Percentiles rank a stretch among this genome's conserved stretches.
phyloP scores from a whole-genome alignment of 108 stramenopile genomes.

The Aurantiochytrium sp. region DNA sequence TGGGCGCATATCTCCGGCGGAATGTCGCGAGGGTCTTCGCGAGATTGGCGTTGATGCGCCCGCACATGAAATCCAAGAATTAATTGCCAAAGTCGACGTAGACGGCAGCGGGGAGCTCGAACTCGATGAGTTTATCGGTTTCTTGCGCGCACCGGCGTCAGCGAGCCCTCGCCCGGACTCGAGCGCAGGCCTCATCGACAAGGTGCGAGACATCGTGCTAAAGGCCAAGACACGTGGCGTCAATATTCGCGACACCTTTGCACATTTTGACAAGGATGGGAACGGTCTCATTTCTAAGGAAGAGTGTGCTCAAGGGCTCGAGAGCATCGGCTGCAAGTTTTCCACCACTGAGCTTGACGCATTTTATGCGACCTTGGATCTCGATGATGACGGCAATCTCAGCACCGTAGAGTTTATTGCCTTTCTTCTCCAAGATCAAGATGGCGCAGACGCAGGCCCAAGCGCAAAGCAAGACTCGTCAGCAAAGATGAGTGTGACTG shows the following conservation, averaged over 20 bases:
- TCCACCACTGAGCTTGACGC: not conserved
- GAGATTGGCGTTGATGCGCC: not conserved
- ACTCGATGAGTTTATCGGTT: slow-evolving; percentile 39
- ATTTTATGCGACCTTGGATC: slow-evolving; percentile 25
- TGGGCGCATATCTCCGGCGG: not conserved
- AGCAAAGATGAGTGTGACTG: too few species aligned
- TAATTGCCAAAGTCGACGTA: slow-evolving; percentile 25
- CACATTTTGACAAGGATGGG: slow-evolving; percentile 38
- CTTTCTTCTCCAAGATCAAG: slow-evolving; percentile 26
- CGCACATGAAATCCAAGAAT: not conserved
- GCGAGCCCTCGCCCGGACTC: not conserved
- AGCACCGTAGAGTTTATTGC: slow-evolving; percentile 34
- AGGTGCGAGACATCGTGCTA: slow-evolving; percentile 30
- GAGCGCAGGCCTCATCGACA: slow-evolving; percentile 3
- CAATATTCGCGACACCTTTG: slow-evolving; percentile 35
- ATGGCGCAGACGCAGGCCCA: not conserved
- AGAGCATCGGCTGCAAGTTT: slow-evolving; percentile 26
- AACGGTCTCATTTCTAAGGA: slow-evolving; percentile 30
- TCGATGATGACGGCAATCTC: slow-evolving; percentile 32
- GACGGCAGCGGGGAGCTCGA: slow-evolving; percentile 39
- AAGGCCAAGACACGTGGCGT: slow-evolving; percentile 20
- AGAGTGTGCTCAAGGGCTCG: slow-evolving; percentile 31
- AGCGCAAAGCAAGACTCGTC: not conserved
- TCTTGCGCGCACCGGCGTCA: slow-evolving; percentile 18
- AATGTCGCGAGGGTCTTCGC: not conserved